Conservation (phyloP, 257 asterid species). For the Salvia hispanica region DNA sequence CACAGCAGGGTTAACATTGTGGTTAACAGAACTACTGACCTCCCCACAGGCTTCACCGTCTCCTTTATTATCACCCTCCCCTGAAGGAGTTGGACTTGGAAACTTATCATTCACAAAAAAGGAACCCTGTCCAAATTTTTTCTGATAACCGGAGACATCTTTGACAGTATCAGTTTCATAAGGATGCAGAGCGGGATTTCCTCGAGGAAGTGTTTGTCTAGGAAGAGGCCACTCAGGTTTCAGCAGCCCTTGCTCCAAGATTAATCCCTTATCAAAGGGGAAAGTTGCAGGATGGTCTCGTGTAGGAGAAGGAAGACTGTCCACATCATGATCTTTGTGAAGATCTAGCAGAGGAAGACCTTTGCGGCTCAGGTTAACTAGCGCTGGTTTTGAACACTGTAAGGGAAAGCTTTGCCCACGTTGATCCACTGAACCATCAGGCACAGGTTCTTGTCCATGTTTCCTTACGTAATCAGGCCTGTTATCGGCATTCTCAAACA, state of each 20-base stretch:
- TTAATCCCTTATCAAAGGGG: conserved; percentile 55
- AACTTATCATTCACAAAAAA: conserved; percentile 59
- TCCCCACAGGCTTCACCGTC: conserved; percentile 69
- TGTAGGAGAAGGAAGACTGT: conserved; percentile 96
- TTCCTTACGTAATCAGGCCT: conserved; percentile 33
- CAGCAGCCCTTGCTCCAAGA: conserved; percentile 44
- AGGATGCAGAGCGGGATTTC: conserved; percentile 56
- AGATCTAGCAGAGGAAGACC: conserved; percentile 83
- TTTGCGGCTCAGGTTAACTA: conserved; percentile 51
- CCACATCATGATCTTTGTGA: conserved; percentile 90
- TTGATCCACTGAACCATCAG: conserved; percentile 43
- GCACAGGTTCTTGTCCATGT: conserved; percentile 35
- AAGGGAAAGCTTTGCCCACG: conserved; percentile 28
- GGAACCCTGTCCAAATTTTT: conserved; percentile 75
- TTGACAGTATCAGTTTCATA: conserved; percentile 90
- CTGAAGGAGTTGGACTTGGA: conserved; percentile 99
- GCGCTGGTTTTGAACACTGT: conserved; percentile 41
- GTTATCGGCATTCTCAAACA: conserved; percentile 37
- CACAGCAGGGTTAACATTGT: conserved; percentile 34
- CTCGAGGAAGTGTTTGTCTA: conserved; percentile 47
- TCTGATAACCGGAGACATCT: conserved; percentile 95
- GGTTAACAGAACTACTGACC: conserved; percentile 62
- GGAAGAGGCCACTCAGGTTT: conserved; percentile 84
- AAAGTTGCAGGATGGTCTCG: conserved; percentile 56
- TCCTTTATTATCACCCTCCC: conserved; percentile 61